A percentile compares a stretch with the other conserved stretches of the same genome.
phyloP scores from a whole-genome alignment of 306 rosid species.

The Gleditsia sinensis region DNA sequence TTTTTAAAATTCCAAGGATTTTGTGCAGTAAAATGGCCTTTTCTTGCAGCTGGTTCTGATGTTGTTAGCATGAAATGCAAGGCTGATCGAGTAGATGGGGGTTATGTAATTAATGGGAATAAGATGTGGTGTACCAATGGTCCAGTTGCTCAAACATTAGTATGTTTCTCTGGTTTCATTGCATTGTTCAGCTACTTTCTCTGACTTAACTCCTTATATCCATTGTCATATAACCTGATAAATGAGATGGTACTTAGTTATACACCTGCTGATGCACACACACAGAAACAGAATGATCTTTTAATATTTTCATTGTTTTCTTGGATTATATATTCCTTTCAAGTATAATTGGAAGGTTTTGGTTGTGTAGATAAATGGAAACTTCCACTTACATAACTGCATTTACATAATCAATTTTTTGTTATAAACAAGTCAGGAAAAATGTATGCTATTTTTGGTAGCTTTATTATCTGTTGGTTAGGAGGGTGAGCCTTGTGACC shows the following conservation, averaged over 20 bases:
- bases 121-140: conserved; percentile 99
- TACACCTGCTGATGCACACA: background rate
- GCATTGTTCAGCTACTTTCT: background rate
- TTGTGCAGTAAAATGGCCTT: conserved; percentile 15
- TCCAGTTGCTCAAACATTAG: conserved; percentile 89
- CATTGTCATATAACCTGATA: background rate
- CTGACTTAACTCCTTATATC: background rate
- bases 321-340: background rate
- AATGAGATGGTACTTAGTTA: background rate
- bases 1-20: conserved; percentile 28
- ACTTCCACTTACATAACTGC: background rate
- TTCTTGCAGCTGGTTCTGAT: conserved; percentile 88
- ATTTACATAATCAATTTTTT: background rate
- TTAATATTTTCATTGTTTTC: background rate
- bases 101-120: conserved; percentile 86
- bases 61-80: conserved; percentile 99
- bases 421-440: background rate
- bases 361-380: background rate
- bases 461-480: too few species aligned
- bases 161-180: conserved; percentile 35
- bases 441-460: background rate
- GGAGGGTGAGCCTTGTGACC: too few species aligned
- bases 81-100: conserved; percentile 84
- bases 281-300: background rate
- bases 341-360: background rate